Evolutionary conservation across 495 filamentous ascomycete species (phyloP).

Genomic region (Cryomyces minteri): DNA sequence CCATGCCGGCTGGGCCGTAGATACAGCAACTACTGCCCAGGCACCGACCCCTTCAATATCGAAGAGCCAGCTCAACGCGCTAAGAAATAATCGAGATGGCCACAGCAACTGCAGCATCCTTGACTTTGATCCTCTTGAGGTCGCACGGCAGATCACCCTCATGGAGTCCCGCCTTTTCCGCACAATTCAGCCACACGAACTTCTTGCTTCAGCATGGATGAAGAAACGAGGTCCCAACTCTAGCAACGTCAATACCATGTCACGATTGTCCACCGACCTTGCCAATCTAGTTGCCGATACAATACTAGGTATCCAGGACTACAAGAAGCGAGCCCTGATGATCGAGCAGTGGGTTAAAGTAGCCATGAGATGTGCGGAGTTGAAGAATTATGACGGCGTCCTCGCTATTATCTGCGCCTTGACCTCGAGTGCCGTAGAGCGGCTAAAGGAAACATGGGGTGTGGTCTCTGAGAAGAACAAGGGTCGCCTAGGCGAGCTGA

Average conservation of each 20-base stretch:
- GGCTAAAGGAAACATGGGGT: constrained; percentile 92
- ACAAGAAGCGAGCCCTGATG: constrained; percentile 71
- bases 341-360: constrained; percentile 99
- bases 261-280: constrained; percentile 74
- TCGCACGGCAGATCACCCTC: constrained; percentile 85
- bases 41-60: constrained; percentile 50
- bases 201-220: constrained; percentile 87
- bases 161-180: constrained; percentile 91
- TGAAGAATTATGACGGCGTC: constrained; percentile 91
- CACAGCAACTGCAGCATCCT: constrained; percentile 56
- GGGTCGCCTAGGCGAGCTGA: constrained; percentile 54
- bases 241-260: constrained; percentile 91
- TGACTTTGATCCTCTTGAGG: constrained; percentile 83
- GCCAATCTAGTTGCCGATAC: constrained; percentile 92
- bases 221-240: constrained; percentile 63
- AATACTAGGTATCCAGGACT: constrained; percentile 69
- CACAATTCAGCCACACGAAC: constrained; percentile 78
- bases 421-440: constrained; percentile 75
- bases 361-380: constrained; percentile 62
- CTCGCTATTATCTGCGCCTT: constrained; percentile 94
- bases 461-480: constrained; percentile 73
- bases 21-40: constrained; percentile 46
- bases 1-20: constrained; percentile 47
- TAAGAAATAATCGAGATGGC: constrained; percentile 57
- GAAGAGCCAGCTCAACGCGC: constrained; percentile 53